phyloP scores from a whole-genome alignment of 2,329 filamentous ascomycete species.

The Trichoderma sp. region DNA sequence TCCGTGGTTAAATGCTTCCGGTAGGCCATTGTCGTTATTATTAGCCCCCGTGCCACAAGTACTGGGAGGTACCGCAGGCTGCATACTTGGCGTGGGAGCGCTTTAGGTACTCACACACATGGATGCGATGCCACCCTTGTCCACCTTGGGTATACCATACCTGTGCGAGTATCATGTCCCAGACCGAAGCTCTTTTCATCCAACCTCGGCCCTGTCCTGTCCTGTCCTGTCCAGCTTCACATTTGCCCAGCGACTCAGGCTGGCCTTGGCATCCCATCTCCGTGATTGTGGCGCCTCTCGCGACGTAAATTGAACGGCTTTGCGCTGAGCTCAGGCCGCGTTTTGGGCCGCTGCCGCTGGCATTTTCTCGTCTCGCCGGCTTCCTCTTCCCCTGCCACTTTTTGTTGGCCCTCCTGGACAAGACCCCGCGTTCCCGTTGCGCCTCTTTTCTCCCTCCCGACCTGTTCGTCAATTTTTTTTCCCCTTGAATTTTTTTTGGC shows the following conservation, averaged over 20 bases:
- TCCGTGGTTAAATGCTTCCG: slow-evolving; percentile 14
- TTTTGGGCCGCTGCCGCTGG: slow-evolving; percentile 16
- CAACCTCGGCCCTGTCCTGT: slow-evolving; percentile 2
- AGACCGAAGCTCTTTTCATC: slow-evolving; percentile 17
- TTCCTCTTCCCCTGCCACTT: neutral
- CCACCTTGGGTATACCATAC: slow-evolving; percentile 7
- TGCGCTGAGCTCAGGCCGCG: slow-evolving; percentile 16
- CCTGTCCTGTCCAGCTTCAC: neutral
- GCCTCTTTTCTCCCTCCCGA: slow-evolving; percentile 3
- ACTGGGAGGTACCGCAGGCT: neutral
- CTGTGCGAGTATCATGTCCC: neutral
- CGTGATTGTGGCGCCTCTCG: slow-evolving; percentile 11
- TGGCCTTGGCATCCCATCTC: slow-evolving; percentile 10
- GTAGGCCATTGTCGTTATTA: slow-evolving; percentile 11
- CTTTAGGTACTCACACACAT: slow-evolving; percentile 3
- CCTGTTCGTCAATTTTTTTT: slow-evolving; percentile 14
- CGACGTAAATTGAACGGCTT: slow-evolving; percentile 17
- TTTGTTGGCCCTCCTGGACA: slow-evolving; percentile 3
- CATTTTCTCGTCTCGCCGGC: slow-evolving; percentile 7
- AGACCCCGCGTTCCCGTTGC: slow-evolving; percentile 18
- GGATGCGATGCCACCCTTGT: slow-evolving; percentile 5
- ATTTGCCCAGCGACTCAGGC: neutral
- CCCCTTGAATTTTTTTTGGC: slow-evolving; percentile 17
- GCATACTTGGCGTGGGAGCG: neutral
- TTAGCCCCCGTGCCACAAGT: slow-evolving; percentile 7